phyloP scores from a whole-genome alignment of 352 stramenopile genomes.

The Phytopythium kandeliae region DNA sequence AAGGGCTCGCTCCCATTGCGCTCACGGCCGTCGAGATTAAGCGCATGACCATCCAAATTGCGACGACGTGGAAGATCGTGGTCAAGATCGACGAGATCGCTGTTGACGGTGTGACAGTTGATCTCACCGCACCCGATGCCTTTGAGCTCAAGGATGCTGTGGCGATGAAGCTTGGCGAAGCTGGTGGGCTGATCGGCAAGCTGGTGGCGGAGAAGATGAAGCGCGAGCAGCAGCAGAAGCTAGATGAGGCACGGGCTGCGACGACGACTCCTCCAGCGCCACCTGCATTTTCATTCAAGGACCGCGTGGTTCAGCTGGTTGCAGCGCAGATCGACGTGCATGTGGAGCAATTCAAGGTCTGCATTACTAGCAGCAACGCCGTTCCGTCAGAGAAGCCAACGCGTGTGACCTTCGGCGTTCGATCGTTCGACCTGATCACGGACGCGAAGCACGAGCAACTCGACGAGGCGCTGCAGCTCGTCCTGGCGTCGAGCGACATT shows the following conservation, averaged over 20 bases:
- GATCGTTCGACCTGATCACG: slow-evolving; percentile 33
- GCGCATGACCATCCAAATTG: slow-evolving; percentile 39
- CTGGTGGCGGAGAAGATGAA: slow-evolving; percentile 34
- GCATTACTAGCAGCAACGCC: slow-evolving; percentile 23
- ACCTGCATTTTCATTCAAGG: slow-evolving; percentile 48
- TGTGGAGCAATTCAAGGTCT: slow-evolving; percentile 33
- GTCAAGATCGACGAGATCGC: slow-evolving; percentile 42
- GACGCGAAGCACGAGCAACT: slow-evolving; percentile 37
- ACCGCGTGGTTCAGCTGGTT: slow-evolving; percentile 54
- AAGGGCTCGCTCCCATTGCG: slow-evolving; percentile 40
- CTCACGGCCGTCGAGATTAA: slow-evolving; percentile 31
- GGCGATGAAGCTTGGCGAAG: slow-evolving; percentile 51
- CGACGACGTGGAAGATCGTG: slow-evolving; percentile 49
- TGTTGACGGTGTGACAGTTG: slow-evolving; percentile 32
- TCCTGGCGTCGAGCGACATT: slow-evolving; percentile 46
- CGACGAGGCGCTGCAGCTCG: slow-evolving; percentile 38
- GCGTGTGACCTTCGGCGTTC: slow-evolving; percentile 24
- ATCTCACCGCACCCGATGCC: slow-evolving; percentile 31
- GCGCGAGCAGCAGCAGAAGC: slow-evolving; percentile 22
- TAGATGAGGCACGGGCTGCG: slow-evolving; percentile 13
- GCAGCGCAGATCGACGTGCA: slow-evolving; percentile 57
- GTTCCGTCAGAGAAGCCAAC: slow-evolving; percentile 24
- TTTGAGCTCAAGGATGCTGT: slow-evolving; percentile 45
- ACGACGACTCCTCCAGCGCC: slow-evolving; percentile 5
- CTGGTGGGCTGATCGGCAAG: slow-evolving; percentile 23